Evolutionary conservation across 441 rosid species (phyloP), one percentile per base, ranked within the genome.

Genomic region (Adansonia grandidieri): DNA sequence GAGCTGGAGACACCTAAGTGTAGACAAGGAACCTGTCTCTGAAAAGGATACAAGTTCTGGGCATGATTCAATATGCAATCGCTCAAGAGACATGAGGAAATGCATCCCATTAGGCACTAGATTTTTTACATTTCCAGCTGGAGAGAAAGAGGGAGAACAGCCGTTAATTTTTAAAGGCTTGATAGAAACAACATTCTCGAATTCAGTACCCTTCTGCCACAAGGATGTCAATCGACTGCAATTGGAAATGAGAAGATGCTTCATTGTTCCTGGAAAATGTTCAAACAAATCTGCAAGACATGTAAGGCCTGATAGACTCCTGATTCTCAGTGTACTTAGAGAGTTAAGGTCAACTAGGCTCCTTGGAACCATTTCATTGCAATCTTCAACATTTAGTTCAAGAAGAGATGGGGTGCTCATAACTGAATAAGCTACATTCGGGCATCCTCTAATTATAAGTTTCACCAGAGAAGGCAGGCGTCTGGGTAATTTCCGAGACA

Each of bases 361-460:
- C 28, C 53, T 10, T 28, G 71, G 45, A 2, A 42, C 6, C 56
- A 0, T 61, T 53, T 40, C 44, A 54, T 44, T 68, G 65, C 74
- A 77, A 45, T 54, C 74, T 77, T 77, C 79, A 13, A 77, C 42
- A 40, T 60, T 54, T 9, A 77, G 32, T 47, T 77, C 73, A 20
- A 11, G 7, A 54, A 77, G 65, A 15, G 73, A 67, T 48, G 79
- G 78, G 48, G 50, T 45, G 9, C 62, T 75, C 50, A 64, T 20
- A 14, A 47, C 19, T 45, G 77, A 75, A 75, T 58, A 45, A 28
- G 11, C 60, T 24, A 75, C 54, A 11, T 15, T 48, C 13, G 78
- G 78, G 71, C 78, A 75, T 4, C 32, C 51, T 50, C 13, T 75
- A 40, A 75, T 63, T 10, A 1, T n/a, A 63, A 75, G 70, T 20